phyloP scores from a whole-genome alignment of 139 green algal genomes.

The Coelastrella sp. region DNA sequence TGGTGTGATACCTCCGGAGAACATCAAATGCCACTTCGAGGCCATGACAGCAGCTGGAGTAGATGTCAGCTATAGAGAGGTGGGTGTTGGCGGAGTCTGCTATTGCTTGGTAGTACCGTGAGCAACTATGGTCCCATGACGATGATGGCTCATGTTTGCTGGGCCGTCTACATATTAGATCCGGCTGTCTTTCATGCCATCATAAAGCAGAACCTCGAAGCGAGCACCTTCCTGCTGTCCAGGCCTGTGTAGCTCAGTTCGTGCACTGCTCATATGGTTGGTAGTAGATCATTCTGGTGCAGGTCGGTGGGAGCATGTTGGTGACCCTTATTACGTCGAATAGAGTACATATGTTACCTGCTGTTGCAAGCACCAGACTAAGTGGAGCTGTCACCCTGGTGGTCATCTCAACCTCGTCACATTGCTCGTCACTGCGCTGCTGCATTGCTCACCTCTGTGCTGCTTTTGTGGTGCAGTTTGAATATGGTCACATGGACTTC shows the following conservation, averaged over 20 bases:
- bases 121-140: not conserved
- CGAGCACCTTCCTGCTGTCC: too few species aligned
- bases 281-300: too few species aligned
- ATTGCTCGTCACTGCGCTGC: not conserved
- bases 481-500: slow-evolving; percentile 95
- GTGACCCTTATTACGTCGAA: too few species aligned
- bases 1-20: slow-evolving; percentile 81
- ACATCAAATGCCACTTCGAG: slow-evolving; percentile 74
- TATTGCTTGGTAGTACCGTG: not conserved
- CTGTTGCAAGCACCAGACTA: too few species aligned
- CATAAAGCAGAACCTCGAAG: too few species aligned
- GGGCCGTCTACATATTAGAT: too few species aligned
- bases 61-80: slow-evolving; percentile 80
- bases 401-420: not conserved
- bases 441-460: not conserved
- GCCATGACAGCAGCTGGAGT: slow-evolving; percentile 73
- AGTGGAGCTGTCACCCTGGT: not conserved
- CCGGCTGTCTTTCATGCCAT: too few species aligned
- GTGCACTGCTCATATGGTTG: too few species aligned
- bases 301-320: too few species aligned
- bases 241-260: too few species aligned
- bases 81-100: not conserved
- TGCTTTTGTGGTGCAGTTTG: slow-evolving; percentile 67
- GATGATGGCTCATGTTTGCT: too few species aligned
- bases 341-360: too few species aligned